phyloP scores from a whole-genome alignment of 1,139 yeast genomes.

The Scheffersomyces segobiensis region DNA sequence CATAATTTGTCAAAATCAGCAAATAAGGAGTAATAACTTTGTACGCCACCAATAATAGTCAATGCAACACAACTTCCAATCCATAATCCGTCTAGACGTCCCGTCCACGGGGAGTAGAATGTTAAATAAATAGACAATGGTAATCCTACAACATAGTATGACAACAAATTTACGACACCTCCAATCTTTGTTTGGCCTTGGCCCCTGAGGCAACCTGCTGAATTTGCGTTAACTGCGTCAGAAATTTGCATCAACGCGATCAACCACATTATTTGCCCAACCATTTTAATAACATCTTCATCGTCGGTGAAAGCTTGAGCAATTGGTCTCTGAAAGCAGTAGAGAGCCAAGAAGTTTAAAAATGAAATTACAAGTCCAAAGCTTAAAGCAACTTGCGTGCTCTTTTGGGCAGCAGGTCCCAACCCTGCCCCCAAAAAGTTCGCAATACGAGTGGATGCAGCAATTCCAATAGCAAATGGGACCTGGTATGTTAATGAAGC shows the following conservation, averaged over 20 bases:
- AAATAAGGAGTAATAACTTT: slow-evolving; percentile 42
- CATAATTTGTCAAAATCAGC: slow-evolving; percentile 43
- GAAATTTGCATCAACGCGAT: slow-evolving; percentile 57
- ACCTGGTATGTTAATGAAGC: slow-evolving; percentile 53
- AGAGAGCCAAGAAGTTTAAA: slow-evolving; percentile 41
- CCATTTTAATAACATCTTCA: slow-evolving; percentile 39
- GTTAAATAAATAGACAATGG: slow-evolving; percentile 51
- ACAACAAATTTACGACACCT: slow-evolving; percentile 53
- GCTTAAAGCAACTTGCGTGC: slow-evolving; percentile 46
- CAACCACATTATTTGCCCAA: slow-evolving; percentile 49
- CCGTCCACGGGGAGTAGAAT: slow-evolving; percentile 47
- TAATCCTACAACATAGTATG: slow-evolving; percentile 54
- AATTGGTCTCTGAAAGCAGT: slow-evolving; percentile 35
- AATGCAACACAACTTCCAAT: slow-evolving; percentile 53
- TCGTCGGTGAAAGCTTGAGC: slow-evolving; percentile 44
- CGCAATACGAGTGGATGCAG: slow-evolving; percentile 60
- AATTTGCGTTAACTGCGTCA: slow-evolving; percentile 58
- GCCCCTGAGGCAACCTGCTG: slow-evolving; percentile 62
- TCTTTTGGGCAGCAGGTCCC: slow-evolving; percentile 42
- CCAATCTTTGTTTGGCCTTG: slow-evolving; percentile 63
- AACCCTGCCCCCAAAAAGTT: slow-evolving; percentile 59
- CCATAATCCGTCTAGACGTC: slow-evolving; percentile 55
- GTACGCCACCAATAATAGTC: slow-evolving; percentile 52
- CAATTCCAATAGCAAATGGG: slow-evolving; percentile 63
- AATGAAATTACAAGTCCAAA: slow-evolving; percentile 46